phyloP scores from a whole-genome alignment of 495 filamentous ascomycete species.

The Apodospora peruviana region DNA sequence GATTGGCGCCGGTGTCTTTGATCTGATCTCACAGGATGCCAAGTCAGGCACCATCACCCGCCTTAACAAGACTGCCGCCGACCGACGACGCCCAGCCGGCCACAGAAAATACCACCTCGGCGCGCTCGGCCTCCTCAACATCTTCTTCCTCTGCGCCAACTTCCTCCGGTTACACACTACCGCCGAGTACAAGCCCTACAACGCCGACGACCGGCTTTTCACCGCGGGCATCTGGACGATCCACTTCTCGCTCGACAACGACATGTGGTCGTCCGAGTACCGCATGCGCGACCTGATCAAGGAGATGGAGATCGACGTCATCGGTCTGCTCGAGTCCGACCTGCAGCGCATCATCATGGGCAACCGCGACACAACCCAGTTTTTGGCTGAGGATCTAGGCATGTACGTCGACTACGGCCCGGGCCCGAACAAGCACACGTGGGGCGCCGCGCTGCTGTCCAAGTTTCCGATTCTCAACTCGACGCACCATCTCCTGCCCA shows the following conservation, averaged over 20 bases:
- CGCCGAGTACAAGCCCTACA: slow-evolving; percentile 85
- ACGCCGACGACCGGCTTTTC: slow-evolving; percentile 75
- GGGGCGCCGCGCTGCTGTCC: slow-evolving; percentile 87
- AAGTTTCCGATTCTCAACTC: slow-evolving; percentile 98
- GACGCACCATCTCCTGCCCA: slow-evolving; percentile 91
- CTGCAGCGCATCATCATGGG: slow-evolving; percentile 99
- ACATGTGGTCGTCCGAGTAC: slow-evolving; percentile 96
- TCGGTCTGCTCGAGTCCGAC: slow-evolving; percentile 90
- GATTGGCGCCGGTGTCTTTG: slow-evolving; percentile 83
- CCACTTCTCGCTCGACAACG: slow-evolving; percentile 96
- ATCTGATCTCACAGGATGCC: slow-evolving; percentile 46
- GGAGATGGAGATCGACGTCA: slow-evolving; percentile 89
- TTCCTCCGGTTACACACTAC: slow-evolving; percentile 95
- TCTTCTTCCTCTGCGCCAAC: slow-evolving; percentile 73
- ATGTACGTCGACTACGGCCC: slow-evolving; percentile 99
- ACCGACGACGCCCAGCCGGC: slow-evolving; percentile 21
- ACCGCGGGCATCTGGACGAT: slow-evolving; percentile 99
- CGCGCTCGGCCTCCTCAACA: slow-evolving; percentile 58
- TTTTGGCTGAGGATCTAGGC: slow-evolving; percentile 89
- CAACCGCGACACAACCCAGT: slow-evolving; percentile 94
- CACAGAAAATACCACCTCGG: slow-evolving; percentile 47
- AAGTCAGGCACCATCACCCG: background rate
- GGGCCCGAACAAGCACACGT: slow-evolving; percentile 98
- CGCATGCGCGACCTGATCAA: slow-evolving; percentile 91
- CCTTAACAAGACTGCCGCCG: slow-evolving; percentile 5